Conservation (phyloP, 805 yeast genomes). For the Monosporozyma unispora region DNA sequence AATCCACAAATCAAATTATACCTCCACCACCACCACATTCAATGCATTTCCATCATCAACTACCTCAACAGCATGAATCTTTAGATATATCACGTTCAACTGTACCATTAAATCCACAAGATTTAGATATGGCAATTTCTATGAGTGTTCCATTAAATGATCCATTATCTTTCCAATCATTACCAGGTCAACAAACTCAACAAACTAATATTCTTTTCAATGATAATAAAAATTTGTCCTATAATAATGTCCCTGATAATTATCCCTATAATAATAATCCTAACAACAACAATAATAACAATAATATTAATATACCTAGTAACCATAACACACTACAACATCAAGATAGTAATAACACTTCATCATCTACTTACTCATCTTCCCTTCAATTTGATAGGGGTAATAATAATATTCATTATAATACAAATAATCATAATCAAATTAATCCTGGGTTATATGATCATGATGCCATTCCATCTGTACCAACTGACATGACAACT, state of each 20-base stretch:
- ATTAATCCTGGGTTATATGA: neutral
- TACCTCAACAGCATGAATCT: conserved; percentile 6
- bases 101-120: conserved; percentile 2
- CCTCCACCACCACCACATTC: conserved; percentile 6
- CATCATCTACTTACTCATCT: neutral
- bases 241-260: neutral
- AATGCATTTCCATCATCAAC: conserved; percentile 4
- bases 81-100: conserved; percentile 5
- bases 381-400: neutral
- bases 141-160: neutral
- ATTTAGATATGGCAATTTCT: conserved; percentile 1
- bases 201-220: conserved; percentile 4
- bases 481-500: neutral
- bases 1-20: conserved; percentile 28
- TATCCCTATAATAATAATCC: neutral
- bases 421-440: neutral
- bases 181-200: neutral
- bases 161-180: neutral
- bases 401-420: conserved; percentile 1
- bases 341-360: conserved; percentile 1
- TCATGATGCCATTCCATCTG: neutral
- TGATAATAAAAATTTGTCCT: neutral
- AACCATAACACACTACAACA: conserved; percentile 1
- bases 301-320: conserved; percentile 1
- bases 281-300: conserved; percentile 4